Evolutionary conservation across 2,329 filamentous ascomycete species (phyloP), one percentile per base, ranked within the genome.

Genomic region (Plectosphaerella sp.): DNA sequence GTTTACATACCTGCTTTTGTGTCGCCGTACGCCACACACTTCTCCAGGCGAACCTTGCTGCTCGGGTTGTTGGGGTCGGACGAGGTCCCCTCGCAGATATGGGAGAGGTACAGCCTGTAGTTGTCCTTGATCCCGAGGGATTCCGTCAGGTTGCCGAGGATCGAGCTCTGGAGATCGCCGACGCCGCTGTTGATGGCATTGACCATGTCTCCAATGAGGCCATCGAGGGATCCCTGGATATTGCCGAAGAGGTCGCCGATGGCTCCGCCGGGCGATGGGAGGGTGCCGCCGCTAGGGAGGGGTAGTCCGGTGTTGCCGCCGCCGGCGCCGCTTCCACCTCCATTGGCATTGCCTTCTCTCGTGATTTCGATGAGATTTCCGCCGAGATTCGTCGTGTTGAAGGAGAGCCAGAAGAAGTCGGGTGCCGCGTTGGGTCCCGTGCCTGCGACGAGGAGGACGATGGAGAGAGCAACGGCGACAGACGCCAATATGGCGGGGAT

Each of bases 381-480:
- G 1, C 59, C 58, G 2, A 61, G 35, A 12, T 52, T 52, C 0
- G 59, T 58, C 3, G 54, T 59, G 18, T 60, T 60, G 4, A 61
- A 47, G 18, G 55, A 54, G 12, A 57, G 33, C 51, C 52, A 57
- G 48, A 49, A 57, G 14, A 56, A 51, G n/a, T 45, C 22, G 3
- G 48, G 42, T 9, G 46, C 54, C 12, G 45, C 52, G 22, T 47
- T 16, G n/a, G 54, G 49, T 16, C n/a, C 45, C 12, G 47, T 52
- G 5, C 55, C 55, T 6, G 55, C 33, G 9, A 47, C 50, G 4
- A 57, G 16, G 6, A 57, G 45, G 3, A 57, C 47, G 4, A 52
- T 47, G 3, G 47, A 52, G 33, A 67, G 81, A 69, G 84, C 3
- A 63, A 72, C 49, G 20, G 55, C 47, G 2, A 56, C 54, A 12